phyloP scores from a whole-genome alignment of 345 rosid genomes.

The Gossypium rotundifolium region DNA sequence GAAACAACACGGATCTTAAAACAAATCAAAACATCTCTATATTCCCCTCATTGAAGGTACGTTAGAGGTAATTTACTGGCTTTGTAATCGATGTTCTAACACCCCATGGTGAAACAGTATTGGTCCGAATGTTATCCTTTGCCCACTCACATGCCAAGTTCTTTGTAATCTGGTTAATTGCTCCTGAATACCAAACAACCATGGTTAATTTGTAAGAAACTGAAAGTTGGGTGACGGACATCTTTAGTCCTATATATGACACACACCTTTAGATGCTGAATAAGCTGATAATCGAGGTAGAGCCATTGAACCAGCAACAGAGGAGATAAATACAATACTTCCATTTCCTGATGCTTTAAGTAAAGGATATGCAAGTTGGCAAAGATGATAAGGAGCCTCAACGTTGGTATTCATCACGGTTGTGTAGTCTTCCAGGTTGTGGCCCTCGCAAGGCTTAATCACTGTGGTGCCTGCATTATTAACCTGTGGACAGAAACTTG shows the following conservation, averaged over 20 bases:
- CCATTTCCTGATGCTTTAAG: slow-evolving; percentile 48
- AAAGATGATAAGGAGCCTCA: slow-evolving; percentile 49
- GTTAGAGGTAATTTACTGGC: slow-evolving; percentile 14
- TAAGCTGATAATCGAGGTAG: slow-evolving; percentile 19
- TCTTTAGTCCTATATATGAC: background rate
- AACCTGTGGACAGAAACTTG: slow-evolving; percentile 17
- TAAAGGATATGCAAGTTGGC: slow-evolving; percentile 51
- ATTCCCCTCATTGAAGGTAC: background rate
- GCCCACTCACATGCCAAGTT: slow-evolving; percentile 78
- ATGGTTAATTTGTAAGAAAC: background rate
- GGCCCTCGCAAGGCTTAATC: slow-evolving; percentile 3
- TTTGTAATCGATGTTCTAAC: slow-evolving; percentile 23
- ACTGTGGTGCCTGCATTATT: slow-evolving; percentile 26
- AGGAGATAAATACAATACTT: slow-evolving; percentile 47
- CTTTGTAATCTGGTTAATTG: slow-evolving; percentile 44
- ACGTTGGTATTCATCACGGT: slow-evolving; percentile 39
- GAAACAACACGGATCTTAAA: background rate
- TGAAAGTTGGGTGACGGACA: no score
- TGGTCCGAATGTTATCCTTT: slow-evolving; percentile 50
- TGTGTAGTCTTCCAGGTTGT: slow-evolving; percentile 32
- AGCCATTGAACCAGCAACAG: slow-evolving; percentile 28
- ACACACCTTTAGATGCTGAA: slow-evolving; percentile 33
- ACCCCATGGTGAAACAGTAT: slow-evolving; percentile 46
- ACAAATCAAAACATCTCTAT: background rate
- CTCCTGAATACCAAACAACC: slow-evolving; percentile 24